Percentiles rank a stretch among this genome's conserved stretches.
Conservation (phyloP, 371 early-diverging fungal genomes). For the Mortierella sp. region DNA sequence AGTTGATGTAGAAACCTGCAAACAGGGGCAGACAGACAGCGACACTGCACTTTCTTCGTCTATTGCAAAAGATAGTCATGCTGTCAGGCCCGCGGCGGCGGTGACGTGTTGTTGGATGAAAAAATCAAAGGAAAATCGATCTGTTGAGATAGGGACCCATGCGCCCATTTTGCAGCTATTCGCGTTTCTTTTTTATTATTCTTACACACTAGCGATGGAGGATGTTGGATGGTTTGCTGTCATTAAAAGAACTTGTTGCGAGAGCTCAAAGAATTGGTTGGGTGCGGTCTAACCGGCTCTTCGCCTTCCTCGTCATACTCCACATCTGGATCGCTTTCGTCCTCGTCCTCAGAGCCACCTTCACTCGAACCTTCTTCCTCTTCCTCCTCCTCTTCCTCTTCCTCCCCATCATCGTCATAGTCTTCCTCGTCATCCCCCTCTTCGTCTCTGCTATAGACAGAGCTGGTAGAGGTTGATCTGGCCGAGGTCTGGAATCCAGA, state of each 20-base stretch:
- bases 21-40: background rate
- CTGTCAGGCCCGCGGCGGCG: too few species aligned
- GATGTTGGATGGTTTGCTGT: background rate
- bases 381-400: slow-evolving; percentile 14
- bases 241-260: background rate
- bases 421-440: slow-evolving; percentile 19
- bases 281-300: slow-evolving; percentile 31
- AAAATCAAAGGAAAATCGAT: background rate
- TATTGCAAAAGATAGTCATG: slow-evolving; percentile 1
- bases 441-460: slow-evolving; percentile 10
- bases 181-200: background rate
- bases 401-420: slow-evolving; percentile 26
- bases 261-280: slow-evolving; percentile 32
- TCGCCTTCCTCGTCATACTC: slow-evolving; percentile 41
- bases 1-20: background rate
- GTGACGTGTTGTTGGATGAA: slow-evolving; percentile 9
- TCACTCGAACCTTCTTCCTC: slow-evolving; percentile 1
- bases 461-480: slow-evolving; percentile 12
- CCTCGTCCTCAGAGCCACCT: background rate
- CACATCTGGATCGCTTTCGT: slow-evolving; percentile 27
- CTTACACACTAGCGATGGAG: background rate
- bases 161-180: background rate
- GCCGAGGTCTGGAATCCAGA: background rate
- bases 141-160: background rate
- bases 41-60: background rate